phyloP scores from a whole-genome alignment of 169 alveolate species.

The Plasmodium blacklocki region DNA sequence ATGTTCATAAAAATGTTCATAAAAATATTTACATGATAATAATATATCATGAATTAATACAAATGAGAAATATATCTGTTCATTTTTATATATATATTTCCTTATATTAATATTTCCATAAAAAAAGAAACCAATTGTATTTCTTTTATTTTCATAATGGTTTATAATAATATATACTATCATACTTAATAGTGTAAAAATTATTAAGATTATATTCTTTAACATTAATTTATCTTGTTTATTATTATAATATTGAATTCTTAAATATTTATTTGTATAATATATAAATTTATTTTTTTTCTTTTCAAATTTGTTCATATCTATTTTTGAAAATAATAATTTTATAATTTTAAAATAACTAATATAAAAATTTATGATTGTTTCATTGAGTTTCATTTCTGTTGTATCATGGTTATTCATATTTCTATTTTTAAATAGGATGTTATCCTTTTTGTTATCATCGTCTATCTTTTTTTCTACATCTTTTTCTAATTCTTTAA shows the following conservation, averaged over 20 bases:
- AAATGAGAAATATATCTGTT: conserved; percentile 55
- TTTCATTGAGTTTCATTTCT: conserved; percentile 36
- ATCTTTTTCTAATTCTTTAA: background rate
- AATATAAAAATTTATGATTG: conserved; percentile 43
- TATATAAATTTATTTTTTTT: conserved; percentile 68
- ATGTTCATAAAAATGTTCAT: conserved; percentile 14
- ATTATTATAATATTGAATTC: conserved; percentile 42
- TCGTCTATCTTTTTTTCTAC: background rate
- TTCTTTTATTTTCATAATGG: conserved; percentile 26
- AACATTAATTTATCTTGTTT: conserved; percentile 38
- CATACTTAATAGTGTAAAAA: conserved; percentile 47
- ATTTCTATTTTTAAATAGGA: background rate
- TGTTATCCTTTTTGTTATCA: no score
- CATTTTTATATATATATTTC: conserved; percentile 51
- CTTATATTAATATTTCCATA: conserved; percentile 32
- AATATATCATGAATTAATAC: conserved; percentile 40
- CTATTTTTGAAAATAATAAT: conserved; percentile 41
- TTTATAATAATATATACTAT: conserved; percentile 17
- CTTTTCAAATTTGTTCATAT: conserved; percentile 67
- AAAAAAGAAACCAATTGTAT: conserved; percentile 14
- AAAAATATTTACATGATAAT: conserved; percentile 48
- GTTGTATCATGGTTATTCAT: background rate
- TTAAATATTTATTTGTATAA: conserved; percentile 54
- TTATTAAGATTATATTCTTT: conserved; percentile 32
- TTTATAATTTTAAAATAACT: conserved; percentile 56